Base-by-base conservation (phyloP, 169 alveolate genomes). In the Besnoitia besnoiti region DNA sequence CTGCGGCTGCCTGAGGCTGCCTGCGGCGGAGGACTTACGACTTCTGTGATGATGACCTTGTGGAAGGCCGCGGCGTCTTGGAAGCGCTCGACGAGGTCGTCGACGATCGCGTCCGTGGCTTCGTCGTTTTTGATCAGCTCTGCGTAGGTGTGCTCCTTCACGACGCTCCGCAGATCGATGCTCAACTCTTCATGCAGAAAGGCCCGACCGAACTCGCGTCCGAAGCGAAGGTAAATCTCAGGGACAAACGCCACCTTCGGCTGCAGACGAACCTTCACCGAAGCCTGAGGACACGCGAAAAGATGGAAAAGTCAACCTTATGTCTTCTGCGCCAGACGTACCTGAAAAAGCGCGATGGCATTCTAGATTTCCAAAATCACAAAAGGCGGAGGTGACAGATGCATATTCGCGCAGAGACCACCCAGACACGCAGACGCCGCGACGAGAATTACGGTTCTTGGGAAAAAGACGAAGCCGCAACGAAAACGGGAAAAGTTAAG, bases 221-320 rank as follows among this genome's bases (percentile, higher is more conserved):
- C 93, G 82, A 90, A 90, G 37, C 85, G 88, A 42, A 49, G 84
- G 42, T 37, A 76, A n/a, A 90, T 75, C 46, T 90, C 93, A 49
- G 93, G 93, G 42, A 77, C 89, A 30, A 44, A 90, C 14, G 89
- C 89, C 27, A 90, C 33, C 80, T 90, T 90, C 21, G 93, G 93
- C 46, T 44, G 75, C 80, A 90, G 33, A 0, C 85, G 85, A 4
- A 76, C 77, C 35, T 55, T 80, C 8, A 90, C 44, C 1, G 76
- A 21, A 24, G 35, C 93, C 93, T 90, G 67, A 0, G 16, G 16
- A n/a, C 4, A 46, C 40, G 30, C 7, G 35, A 37, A 67, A 19
- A 42, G 40, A 77, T 4, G 87, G 37, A 39, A 27, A 77, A 77
- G 55, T 7, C 42, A 12, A 67, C 19, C 8, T 10, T 12, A 67